Conservation (phyloP, 2,329 filamentous ascomycete genomes). For the Penicillium sp. region DNA sequence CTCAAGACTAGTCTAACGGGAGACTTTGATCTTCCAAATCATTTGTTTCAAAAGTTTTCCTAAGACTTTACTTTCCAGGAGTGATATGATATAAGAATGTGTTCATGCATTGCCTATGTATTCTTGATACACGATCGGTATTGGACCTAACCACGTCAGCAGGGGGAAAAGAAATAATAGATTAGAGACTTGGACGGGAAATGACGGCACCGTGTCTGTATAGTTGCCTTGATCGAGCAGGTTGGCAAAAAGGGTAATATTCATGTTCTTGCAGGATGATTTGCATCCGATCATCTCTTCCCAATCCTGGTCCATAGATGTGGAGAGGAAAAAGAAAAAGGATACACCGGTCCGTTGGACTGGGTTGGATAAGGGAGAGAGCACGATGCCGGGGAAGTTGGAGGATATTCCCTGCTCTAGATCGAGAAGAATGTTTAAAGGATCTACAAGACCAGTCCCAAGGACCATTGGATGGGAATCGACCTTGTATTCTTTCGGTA, state of each 20-base stretch:
- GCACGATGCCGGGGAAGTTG: constrained; percentile 15
- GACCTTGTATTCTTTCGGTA: background rate
- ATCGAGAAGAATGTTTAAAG: constrained; percentile 5
- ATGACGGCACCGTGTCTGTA: background rate
- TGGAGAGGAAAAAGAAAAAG: constrained; percentile 1
- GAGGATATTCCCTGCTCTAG: constrained; percentile 2
- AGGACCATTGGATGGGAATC: background rate
- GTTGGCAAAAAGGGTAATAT: background rate
- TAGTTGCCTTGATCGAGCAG: background rate
- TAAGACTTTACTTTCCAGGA: background rate
- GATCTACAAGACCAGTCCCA: background rate
- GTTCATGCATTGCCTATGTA: background rate
- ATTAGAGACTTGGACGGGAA: background rate
- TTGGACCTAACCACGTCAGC: constrained; percentile 8
- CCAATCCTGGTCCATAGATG: background rate
- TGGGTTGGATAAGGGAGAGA: constrained; percentile 15
- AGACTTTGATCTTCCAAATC: background rate
- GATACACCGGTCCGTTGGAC: constrained; percentile 25
- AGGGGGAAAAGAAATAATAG: background rate
- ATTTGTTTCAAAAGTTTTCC: background rate
- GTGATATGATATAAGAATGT: too few relatives aligned
- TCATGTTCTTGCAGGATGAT: too few relatives aligned
- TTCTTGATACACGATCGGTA: background rate
- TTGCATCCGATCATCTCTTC: background rate
- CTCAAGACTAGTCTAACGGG: background rate